Evolutionary conservation across 2,329 filamentous ascomycete genomes (phyloP).

Genomic region (Aspergillus sp.): DNA sequence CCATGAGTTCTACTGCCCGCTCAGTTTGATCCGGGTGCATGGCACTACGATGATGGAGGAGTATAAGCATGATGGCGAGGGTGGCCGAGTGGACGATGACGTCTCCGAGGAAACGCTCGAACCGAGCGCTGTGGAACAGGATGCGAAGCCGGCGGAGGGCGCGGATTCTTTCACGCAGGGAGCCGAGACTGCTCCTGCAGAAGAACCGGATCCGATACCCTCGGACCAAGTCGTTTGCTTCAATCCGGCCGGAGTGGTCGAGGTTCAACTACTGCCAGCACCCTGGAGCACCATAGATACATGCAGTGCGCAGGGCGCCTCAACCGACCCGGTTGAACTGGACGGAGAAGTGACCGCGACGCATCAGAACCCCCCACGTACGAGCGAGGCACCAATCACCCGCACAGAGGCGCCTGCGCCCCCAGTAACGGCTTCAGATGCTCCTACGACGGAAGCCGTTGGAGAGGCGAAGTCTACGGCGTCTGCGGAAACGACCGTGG

Average conservation of each 20-base stretch:
- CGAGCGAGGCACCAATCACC: background rate
- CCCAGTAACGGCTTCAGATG: background rate
- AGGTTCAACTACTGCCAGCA: background rate
- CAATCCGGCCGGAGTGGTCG: background rate
- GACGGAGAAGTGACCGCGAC: background rate
- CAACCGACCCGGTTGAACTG: background rate
- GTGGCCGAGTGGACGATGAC: constrained; percentile 56
- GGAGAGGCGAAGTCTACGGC: constrained; percentile 22
- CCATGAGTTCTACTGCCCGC: constrained; percentile 92
- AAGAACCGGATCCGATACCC: background rate
- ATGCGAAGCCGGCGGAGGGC: constrained; percentile 19
- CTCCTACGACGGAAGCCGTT: background rate
- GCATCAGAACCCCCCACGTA: background rate
- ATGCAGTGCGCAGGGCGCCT: background rate
- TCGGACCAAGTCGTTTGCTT: background rate
- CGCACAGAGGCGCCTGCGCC: background rate
- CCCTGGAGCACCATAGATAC: background rate
- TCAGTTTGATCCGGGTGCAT: constrained; percentile 87
- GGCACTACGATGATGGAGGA: constrained; percentile 94
- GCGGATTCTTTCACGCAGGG: constrained; percentile 9
- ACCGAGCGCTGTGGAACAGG: constrained; percentile 18
- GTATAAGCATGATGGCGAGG: constrained; percentile 81
- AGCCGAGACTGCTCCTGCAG: constrained; percentile 4
- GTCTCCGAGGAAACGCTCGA: constrained; percentile 57
- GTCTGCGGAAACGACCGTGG: constrained; percentile 10